Base-by-base conservation (phyloP, 495 filamentous ascomycete species). In the Hamigera avellanea region DNA sequence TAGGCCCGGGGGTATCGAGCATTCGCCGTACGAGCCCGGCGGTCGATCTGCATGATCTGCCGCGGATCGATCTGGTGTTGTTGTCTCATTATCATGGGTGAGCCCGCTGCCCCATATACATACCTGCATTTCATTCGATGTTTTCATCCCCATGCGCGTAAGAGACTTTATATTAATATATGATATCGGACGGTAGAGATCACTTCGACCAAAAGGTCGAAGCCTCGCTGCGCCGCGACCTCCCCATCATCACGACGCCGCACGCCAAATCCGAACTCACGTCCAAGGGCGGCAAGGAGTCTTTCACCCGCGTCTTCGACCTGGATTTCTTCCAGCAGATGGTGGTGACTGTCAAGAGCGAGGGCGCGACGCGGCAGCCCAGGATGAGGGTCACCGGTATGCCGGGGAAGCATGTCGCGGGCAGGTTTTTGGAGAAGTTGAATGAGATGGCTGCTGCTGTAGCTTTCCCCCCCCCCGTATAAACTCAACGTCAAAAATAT, bases 341-440 rank as follows among this genome's bases (percentile, higher is more conserved):
- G 31, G 40, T 73, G 12, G 42, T 83, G 1, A 55, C 72, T 17
- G 46, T 79, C n/a, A 42, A 46, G 10, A 45, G 39, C 8, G 37
- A 34, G 2, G 12, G 16, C 7, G 21, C 33, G 0, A 37, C 31
- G 8, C 34, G 45, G 17, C 39, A 49, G 32, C 38, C 57, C 35
- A 33, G 50, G 21, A 57, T 81, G 21, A 76, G 72, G 36, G 67
- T 81, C 7, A 81, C 72, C 0, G 79, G 63, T 1, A 79, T 79
- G 74, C 80, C 77, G 6, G 81, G 75, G n/a, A 77, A 81, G 43
- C 78, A 83, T 49, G 72, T 83, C n/a, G n/a, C n/a, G n/a, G n/a
- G n/a, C n/a, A n/a, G n/a, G n/a, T n/a, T n/a, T n/a, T n/a, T n/a
- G n/a, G n/a, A n/a, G n/a, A n/a, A n/a, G n/a, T n/a, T n/a, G n/a